Percentiles rank a stretch among this genome's conserved stretches.
These are phyloP conservation scores for Calocybe gambosa DNA, from an alignment of 1,284 basidiomycete species.

Conservation along the genomic window DNA sequence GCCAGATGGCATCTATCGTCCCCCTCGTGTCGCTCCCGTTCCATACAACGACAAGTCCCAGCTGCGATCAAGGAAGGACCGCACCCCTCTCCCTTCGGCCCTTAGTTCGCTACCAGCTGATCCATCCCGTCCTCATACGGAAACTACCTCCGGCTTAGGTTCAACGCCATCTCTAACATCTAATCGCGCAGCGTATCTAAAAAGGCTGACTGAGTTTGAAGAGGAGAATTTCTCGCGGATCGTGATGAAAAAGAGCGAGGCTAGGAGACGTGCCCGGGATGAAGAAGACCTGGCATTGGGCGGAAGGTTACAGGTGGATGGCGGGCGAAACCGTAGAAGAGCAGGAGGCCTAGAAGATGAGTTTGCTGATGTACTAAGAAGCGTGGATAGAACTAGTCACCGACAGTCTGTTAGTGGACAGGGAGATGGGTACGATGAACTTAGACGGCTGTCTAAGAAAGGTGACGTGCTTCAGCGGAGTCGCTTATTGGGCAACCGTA, in stretches of 20 bases:
- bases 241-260: constrained; percentile 89
- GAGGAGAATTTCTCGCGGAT: constrained; percentile 94
- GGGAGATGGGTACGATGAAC: constrained; percentile 71
- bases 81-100: constrained; percentile 59
- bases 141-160: constrained; percentile 78
- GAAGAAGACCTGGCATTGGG: constrained; percentile 94
- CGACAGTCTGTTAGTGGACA: constrained; percentile 36
- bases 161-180: constrained; percentile 53
- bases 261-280: constrained; percentile 71
- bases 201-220: constrained; percentile 86
- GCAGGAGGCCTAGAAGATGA: constrained; percentile 81
- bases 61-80: constrained; percentile 38
- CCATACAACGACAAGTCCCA: constrained; percentile 73
- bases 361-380: constrained; percentile 72
- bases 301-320: constrained; percentile 41
- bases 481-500: constrained; percentile 25
- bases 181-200: constrained; percentile 70
- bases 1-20: constrained; percentile 68
- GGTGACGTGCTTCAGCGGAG: constrained; percentile 54
- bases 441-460: constrained; percentile 65
- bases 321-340: constrained; percentile 42
- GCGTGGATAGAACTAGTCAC: constrained; percentile 32
- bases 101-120: constrained; percentile 67
- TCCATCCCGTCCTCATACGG: constrained; percentile 57
- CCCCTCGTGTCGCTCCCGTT: constrained; percentile 88